phyloP scores from a whole-genome alignment of 441 rosid genomes.

The Cnidoscolus chayamansa region DNA sequence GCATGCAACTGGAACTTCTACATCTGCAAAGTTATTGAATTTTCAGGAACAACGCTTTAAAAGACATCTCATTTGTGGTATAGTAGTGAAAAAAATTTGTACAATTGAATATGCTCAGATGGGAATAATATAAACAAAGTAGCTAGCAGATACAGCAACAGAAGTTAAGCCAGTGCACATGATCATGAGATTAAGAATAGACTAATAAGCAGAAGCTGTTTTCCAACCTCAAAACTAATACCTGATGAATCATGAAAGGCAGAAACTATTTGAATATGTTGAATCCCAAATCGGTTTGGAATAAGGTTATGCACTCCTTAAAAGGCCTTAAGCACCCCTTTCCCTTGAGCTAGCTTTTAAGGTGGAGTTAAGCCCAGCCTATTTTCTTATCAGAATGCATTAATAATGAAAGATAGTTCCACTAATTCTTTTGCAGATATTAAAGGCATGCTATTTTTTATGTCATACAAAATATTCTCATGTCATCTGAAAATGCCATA shows the following conservation, averaged over 20 bases:
- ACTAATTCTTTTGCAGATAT: background rate
- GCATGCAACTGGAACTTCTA: slow-evolving; percentile 82
- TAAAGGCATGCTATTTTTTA: background rate
- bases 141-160: background rate
- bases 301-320: too few species aligned
- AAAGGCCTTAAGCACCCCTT: too few species aligned
- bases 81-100: background rate
- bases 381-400: too few species aligned
- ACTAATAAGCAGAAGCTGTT: background rate
- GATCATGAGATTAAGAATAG: background rate
- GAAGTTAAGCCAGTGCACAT: background rate
- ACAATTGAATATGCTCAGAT: slow-evolving; percentile 5
- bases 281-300: too few species aligned
- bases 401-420: background rate
- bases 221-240: background rate
- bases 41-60: slow-evolving; percentile 14
- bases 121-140: background rate
- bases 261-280: background rate
- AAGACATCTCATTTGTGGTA: background rate
- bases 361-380: too few species aligned
- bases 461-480: background rate
- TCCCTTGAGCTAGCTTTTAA: too few species aligned
- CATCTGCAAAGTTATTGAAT: slow-evolving; percentile 51
- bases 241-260: background rate
- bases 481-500: background rate